Percentiles rank a stretch among this genome's conserved stretches.
phyloP scores from a whole-genome alignment of 2,329 filamentous ascomycete genomes.

The Hypoxylon sp. region DNA sequence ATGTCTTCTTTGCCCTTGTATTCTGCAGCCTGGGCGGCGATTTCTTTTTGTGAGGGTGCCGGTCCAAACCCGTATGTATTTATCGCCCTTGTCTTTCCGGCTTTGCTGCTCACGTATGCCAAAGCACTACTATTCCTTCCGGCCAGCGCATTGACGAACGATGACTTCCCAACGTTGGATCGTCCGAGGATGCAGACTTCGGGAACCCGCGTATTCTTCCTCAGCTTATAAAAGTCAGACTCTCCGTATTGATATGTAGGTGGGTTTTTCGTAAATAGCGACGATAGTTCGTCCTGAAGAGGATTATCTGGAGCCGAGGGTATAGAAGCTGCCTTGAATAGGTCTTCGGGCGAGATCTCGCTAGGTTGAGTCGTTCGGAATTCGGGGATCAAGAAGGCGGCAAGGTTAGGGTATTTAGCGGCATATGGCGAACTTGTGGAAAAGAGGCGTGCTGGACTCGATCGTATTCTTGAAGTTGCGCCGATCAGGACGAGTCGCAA shows the following conservation, averaged over 20 bases:
- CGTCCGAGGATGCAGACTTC: constrained; percentile 83
- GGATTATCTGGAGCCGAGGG: constrained; percentile 33
- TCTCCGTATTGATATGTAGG: constrained; percentile 42
- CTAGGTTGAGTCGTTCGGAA: constrained; percentile 34
- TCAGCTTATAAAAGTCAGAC: constrained; percentile 56
- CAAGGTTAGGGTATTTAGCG: constrained; percentile 37
- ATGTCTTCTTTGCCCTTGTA: constrained; percentile 48
- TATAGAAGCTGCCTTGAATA: constrained; percentile 45
- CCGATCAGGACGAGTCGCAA: constrained; percentile 40
- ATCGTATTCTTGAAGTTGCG: constrained; percentile 23
- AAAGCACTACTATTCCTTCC: constrained; percentile 60
- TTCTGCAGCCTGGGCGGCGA: constrained; percentile 34
- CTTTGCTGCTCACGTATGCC: constrained; percentile 59
- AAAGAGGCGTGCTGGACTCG: constrained; percentile 9
- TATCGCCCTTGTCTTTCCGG: constrained; percentile 63
- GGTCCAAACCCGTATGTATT: constrained; percentile 66
- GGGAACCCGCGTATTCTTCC: constrained; percentile 60
- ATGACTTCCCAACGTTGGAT: constrained; percentile 90
- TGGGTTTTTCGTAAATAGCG: constrained; percentile 41
- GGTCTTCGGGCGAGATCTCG: constrained; percentile 44
- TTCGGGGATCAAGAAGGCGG: constrained; percentile 44
- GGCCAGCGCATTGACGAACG: constrained; percentile 83
- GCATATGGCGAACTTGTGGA: constrained; percentile 20
- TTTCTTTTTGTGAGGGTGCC: constrained; percentile 39
- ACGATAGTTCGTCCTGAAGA: constrained; percentile 38